Percentiles rank a stretch among this genome's conserved stretches.
These are phyloP conservation scores for Vigna reflexopilosa DNA, from an alignment of 306 rosid genomes.

Conservation along the genomic window DNA sequence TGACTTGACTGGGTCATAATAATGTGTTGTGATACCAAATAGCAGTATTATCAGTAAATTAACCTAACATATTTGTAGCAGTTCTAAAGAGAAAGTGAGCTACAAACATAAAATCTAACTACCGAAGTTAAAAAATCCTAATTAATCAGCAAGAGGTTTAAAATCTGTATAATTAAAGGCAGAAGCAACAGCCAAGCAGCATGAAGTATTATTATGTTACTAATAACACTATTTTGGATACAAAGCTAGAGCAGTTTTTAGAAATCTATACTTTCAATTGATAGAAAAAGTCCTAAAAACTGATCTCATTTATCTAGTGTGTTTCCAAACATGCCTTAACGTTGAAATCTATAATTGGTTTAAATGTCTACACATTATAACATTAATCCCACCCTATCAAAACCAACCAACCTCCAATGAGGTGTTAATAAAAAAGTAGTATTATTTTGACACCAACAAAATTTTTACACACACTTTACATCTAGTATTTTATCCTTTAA, in stretches of 20 bases:
- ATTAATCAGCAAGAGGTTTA: background rate
- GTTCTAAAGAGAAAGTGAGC: background rate
- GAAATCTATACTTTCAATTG: too few species aligned
- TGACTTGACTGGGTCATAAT: background rate
- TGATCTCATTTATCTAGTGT: too few species aligned
- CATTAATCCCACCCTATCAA: background rate
- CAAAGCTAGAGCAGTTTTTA: too few species aligned
- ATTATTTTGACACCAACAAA: too few species aligned
- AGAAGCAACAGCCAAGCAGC: too few species aligned
- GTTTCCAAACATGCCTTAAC: too few species aligned
- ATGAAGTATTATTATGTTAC: background rate
- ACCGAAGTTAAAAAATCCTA: background rate
- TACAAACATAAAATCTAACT: background rate
- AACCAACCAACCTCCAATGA: background rate
- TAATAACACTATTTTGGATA: too few species aligned
- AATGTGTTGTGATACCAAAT: background rate
- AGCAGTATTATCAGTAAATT: too few species aligned
- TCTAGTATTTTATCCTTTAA: too few species aligned
- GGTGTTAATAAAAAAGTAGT: background rate
- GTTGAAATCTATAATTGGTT: slow-evolving; percentile 2
- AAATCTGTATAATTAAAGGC: too few species aligned
- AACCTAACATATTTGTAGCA: background rate
- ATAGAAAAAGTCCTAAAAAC: too few species aligned
- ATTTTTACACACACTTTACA: too few species aligned
- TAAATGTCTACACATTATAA: background rate